Evolutionary conservation across 176 grass and related monocot genomes (phyloP).

Genomic region (Olyra latifolia): DNA sequence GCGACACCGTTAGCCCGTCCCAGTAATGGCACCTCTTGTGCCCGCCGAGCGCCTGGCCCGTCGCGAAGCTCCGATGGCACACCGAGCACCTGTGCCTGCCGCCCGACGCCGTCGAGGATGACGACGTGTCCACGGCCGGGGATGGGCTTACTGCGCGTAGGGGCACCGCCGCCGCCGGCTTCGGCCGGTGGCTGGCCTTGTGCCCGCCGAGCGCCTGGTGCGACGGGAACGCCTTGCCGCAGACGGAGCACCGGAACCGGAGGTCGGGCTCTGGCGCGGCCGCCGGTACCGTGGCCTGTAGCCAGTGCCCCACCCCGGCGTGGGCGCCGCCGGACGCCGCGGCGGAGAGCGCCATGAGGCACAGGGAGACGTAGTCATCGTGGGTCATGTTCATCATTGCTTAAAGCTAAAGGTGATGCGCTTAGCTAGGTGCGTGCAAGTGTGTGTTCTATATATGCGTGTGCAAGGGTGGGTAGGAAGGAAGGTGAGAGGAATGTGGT

Average conservation of each 20-base stretch:
- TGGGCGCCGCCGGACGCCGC: not conserved
- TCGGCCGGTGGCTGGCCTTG: constrained; percentile 85
- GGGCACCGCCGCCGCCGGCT: constrained; percentile 1
- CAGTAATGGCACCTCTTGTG: constrained; percentile 87
- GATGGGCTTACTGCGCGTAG: not conserved
- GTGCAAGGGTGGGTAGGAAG: not conserved
- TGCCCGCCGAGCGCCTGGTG: constrained; percentile 84
- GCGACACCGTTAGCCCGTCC: constrained; percentile 57
- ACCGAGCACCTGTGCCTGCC: constrained; percentile 56
- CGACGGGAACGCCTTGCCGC: constrained; percentile 68
- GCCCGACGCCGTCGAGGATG: not conserved
- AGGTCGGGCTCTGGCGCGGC: constrained; percentile 20
- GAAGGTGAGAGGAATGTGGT: constrained; percentile 7
- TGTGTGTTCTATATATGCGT: constrained; percentile 11
- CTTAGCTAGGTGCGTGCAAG: not conserved
- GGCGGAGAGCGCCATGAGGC: constrained; percentile 49
- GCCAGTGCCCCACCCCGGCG: not conserved
- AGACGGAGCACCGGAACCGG: constrained; percentile 62
- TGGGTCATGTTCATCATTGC: constrained; percentile 33
- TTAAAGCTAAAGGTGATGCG: not conserved
- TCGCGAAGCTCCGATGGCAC: constrained; percentile 58
- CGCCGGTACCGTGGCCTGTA: not conserved
- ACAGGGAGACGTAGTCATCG: constrained; percentile 64
- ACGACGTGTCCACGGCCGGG: not conserved
- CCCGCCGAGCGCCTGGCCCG: constrained; percentile 84